Evolutionary conservation across 306 rosid species (phyloP).

Genomic region (Argentina anserina): DNA sequence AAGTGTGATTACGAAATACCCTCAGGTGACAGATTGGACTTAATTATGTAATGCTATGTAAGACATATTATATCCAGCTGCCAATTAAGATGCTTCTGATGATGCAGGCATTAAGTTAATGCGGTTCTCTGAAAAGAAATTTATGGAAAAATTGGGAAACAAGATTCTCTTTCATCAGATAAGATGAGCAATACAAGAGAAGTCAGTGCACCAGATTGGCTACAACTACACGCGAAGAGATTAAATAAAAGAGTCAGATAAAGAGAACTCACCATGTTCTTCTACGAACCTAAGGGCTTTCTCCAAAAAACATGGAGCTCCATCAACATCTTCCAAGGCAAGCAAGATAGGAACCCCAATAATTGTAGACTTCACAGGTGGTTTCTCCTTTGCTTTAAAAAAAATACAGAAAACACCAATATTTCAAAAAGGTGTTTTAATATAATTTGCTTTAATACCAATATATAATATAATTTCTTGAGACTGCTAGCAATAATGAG

Average conservation of each 20-base stretch:
- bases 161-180: background rate
- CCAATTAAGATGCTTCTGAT: background rate
- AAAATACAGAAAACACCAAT: constrained; percentile 24
- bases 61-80: background rate
- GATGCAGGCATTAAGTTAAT: background rate
- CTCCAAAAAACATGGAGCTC: constrained; percentile 92
- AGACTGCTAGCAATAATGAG: constrained; percentile 10
- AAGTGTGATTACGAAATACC: background rate
- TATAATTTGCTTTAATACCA: background rate
- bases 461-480: constrained; percentile 8
- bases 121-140: background rate
- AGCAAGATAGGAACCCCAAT: constrained; percentile 84
- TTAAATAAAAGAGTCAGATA: constrained; percentile 1
- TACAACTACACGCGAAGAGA: background rate
- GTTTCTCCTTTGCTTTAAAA: constrained; percentile 57
- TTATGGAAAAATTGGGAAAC: background rate
- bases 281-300: constrained; percentile 83
- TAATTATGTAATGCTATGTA: background rate
- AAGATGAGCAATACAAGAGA: background rate
- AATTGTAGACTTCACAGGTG: constrained; percentile 55
- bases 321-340: constrained; percentile 94
- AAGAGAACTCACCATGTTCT: constrained; percentile 58
- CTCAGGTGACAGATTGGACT: constrained; percentile 1
- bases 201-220: background rate
- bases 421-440: constrained; percentile 23